Percentiles rank a stretch among this genome's conserved stretches.
Evolutionary conservation across 495 filamentous ascomycete species (phyloP).

Genomic region (Penicillium waksmanii): DNA sequence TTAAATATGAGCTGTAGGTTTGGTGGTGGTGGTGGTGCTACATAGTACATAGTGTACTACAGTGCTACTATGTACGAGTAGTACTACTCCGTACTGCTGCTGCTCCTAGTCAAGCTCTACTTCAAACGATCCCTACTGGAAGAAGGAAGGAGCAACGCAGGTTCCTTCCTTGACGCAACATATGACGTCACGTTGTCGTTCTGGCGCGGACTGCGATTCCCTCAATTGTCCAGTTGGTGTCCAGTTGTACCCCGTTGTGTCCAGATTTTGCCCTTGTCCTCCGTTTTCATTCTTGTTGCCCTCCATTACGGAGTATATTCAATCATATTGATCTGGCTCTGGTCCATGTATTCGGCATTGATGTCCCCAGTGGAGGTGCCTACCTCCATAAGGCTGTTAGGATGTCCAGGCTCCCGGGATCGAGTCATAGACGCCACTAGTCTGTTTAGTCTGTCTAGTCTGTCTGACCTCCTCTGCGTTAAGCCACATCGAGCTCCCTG

Average conservation of each 20-base stretch:
- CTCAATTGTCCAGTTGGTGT: background rate
- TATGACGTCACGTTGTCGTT: conserved; percentile 35
- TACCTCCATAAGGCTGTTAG: conserved; percentile 18
- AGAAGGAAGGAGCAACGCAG: conserved; percentile 8
- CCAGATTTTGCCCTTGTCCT: background rate
- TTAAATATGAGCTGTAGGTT: conserved; percentile 5
- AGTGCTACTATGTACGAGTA: background rate
- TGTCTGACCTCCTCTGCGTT: conserved; percentile 6
- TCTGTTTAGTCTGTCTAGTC: conserved; percentile 15
- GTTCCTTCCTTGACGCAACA: conserved; percentile 8
- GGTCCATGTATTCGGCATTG: background rate
- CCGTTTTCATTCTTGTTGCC: background rate
- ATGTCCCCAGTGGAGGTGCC: background rate
- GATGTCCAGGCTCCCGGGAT: conserved; percentile 13
- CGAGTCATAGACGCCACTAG: conserved; percentile 17
- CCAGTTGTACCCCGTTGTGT: background rate
- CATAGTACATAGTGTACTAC: background rate
- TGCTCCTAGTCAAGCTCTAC: too few relatives aligned
- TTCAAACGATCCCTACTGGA: conserved; percentile 13
- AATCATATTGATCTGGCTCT: too few relatives aligned
- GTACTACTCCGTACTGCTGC: background rate
- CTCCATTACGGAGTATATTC: too few relatives aligned
- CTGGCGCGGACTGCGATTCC: conserved; percentile 4
- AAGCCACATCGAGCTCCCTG: conserved; percentile 21
- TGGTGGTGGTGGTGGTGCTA: too few relatives aligned